These are phyloP conservation scores for Talaromyces piceae DNA, from an alignment of 2,329 filamentous ascomycete genomes.

Conservation along the genomic window DNA sequence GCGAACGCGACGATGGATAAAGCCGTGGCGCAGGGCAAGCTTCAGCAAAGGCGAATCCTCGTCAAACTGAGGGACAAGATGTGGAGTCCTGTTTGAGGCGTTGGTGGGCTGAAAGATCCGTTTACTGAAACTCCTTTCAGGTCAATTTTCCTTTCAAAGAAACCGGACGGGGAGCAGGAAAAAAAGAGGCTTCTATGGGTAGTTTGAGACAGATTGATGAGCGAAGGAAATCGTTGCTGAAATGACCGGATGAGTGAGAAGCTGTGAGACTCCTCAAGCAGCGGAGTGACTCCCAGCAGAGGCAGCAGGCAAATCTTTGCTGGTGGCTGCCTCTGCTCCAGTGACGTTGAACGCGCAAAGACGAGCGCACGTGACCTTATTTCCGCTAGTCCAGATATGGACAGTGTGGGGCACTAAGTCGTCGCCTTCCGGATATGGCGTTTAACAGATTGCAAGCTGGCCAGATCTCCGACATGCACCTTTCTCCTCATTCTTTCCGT, in stretches of 20 bases:
- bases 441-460: slow-evolving; percentile 10
- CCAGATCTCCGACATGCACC: slow-evolving; percentile 11
- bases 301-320: not conserved
- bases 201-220: not conserved
- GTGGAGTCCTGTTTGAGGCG: not conserved
- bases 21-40: not conserved
- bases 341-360: slow-evolving; percentile 11
- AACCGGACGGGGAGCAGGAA: not conserved
- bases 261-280: not conserved
- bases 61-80: not conserved
- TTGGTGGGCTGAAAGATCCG: not conserved
- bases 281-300: not conserved
- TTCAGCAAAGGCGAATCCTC: not conserved
- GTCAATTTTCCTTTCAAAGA: not conserved
- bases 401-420: not conserved
- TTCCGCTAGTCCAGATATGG: not conserved
- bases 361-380: not conserved
- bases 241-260: not conserved
- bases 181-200: not conserved
- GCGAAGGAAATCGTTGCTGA: not conserved
- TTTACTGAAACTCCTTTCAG: not conserved
- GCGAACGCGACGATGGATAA: not conserved
- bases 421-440: slow-evolving; percentile 9
- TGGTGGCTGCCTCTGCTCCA: not conserved
- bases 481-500: slow-evolving; percentile 1